Conservation (phyloP, 2,329 filamentous ascomycete genomes). For the Diaporthe citri region DNA sequence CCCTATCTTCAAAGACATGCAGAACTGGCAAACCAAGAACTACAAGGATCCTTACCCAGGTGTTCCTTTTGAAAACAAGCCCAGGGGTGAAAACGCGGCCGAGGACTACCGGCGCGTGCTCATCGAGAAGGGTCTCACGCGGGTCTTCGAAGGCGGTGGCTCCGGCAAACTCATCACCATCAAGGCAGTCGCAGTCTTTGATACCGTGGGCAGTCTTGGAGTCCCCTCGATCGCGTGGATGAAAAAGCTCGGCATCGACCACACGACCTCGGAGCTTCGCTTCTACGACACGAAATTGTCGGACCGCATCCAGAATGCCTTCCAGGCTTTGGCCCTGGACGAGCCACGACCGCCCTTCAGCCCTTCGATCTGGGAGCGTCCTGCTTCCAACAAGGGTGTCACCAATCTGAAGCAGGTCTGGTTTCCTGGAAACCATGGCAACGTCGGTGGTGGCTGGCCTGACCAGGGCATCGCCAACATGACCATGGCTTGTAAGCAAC, state of each 20-base stretch:
- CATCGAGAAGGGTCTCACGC: conserved; percentile 55
- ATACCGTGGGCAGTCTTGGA: conserved; percentile 62
- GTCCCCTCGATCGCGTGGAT: conserved; percentile 61
- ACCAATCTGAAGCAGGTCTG: conserved; percentile 66
- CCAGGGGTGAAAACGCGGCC: conserved; percentile 57
- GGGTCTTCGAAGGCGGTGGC: conserved; percentile 54
- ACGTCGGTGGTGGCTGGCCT: conserved; percentile 77
- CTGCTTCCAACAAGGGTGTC: conserved; percentile 51
- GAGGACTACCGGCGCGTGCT: conserved; percentile 59
- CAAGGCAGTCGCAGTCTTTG: conserved; percentile 64
- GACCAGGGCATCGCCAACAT: conserved; percentile 59
- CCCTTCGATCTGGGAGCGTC: conserved; percentile 68
- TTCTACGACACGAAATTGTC: conserved; percentile 68
- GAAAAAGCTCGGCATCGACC: conserved; percentile 60
- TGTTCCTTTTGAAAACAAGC: conserved; percentile 62
- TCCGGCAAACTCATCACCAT: conserved; percentile 59
- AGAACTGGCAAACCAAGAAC: conserved; percentile 61
- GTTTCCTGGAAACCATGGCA: conserved; percentile 80
- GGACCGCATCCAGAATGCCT: conserved; percentile 66
- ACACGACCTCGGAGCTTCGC: conserved; percentile 59
- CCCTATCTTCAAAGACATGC: conserved; percentile 68
- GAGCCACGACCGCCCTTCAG: conserved; percentile 67
- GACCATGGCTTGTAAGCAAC: conserved; percentile 51
- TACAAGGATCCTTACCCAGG: conserved; percentile 62
- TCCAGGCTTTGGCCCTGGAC: conserved; percentile 70